Evolutionary conservation across 768 basidiomycete species (phyloP), one percentile per base, ranked within the genome.

Genomic region (Punctularia strigosozonata): DNA sequence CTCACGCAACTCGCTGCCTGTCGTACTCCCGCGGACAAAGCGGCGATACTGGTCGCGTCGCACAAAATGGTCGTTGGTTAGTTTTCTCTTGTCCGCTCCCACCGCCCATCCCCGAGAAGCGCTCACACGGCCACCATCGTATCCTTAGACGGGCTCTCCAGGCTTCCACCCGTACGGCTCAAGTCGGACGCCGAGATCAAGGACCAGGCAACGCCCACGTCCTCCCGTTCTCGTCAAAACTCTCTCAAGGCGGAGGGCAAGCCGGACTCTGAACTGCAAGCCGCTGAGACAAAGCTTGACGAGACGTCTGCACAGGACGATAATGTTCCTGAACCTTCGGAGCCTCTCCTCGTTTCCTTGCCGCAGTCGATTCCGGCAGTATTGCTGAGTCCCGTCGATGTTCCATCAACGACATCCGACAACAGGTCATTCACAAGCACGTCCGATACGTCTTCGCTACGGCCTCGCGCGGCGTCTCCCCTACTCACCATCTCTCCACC

Each of bases 11-110:
- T 63, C 5, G 42, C 59, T 0, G 42, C 47, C 5, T 65, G 66
- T 38, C 61, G 73, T 25, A 71, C 75, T 5, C 90, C 95, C 0
- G 69, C 66, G 2, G 80, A 84, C 42, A 97, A 98, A 55, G 76
- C 82, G 2, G 71, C 75, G 2, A 62, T 89, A 6, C 64, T 99
- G 15, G 84, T 99, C 14, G 66, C 72, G 5, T 83, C 84, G 0
- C 92, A 98, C 55, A 85, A 85, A 50, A 62, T 83, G 15, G 69
- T 95, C 15, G 91, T 92, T 42, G 86, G 88, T 89, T 43, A 50
- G 78, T 54, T 22, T 8, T 25, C 12, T 36, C 13, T 26, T 28
- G n/a, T 21, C 4, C 35, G 6, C 19, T 35, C 34, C 12, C 30
- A 18, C 4, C 21, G 25, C 4, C 31, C 20, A 25, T n/a, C 33